Evolutionary conservation across 345 rosid species (phyloP).

Genomic region (Bruguiera sexangula): DNA sequence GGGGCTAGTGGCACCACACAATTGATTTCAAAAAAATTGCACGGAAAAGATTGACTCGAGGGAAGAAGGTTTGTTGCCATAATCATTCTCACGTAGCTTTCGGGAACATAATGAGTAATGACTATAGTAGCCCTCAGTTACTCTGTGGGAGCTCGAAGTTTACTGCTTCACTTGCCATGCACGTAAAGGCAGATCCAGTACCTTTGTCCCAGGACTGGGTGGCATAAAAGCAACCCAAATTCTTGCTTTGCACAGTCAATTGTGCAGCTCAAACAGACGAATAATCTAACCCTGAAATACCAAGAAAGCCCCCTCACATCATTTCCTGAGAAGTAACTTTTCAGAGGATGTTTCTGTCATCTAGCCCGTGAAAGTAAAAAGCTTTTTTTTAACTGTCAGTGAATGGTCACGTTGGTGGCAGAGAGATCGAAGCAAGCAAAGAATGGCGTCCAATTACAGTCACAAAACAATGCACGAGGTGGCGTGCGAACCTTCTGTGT

Average conservation of each 20-base stretch:
- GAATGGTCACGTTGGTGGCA: slow-evolving; percentile 17
- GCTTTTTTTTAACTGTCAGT: slow-evolving; percentile 1
- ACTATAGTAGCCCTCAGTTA: background rate
- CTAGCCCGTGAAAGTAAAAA: background rate
- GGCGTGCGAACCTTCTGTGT: slow-evolving; percentile 23
- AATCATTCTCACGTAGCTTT: background rate
- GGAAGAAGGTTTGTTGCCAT: background rate
- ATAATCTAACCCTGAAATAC: background rate
- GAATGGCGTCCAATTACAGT: slow-evolving; percentile 3
- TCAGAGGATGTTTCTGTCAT: slow-evolving; percentile 36
- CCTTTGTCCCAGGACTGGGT: slow-evolving; percentile 30
- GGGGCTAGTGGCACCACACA: slow-evolving; percentile 3
- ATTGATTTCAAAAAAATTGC: background rate
- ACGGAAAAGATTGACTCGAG: background rate
- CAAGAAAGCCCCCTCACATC: slow-evolving; percentile 15
- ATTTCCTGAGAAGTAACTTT: background rate
- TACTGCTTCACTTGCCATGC: slow-evolving; percentile 43
- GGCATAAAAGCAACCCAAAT: slow-evolving; percentile 34
- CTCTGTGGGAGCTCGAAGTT: slow-evolving; percentile 9
- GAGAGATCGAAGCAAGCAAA: slow-evolving; percentile 9
- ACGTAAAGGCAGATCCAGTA: slow-evolving; percentile 37
- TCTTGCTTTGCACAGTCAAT: slow-evolving; percentile 48
- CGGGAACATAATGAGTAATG: background rate
- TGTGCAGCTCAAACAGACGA: background rate
- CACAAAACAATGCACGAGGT: slow-evolving; percentile 17